Conservation (phyloP, 73 alveolate genomes). For the Breviolum minutum region DNA sequence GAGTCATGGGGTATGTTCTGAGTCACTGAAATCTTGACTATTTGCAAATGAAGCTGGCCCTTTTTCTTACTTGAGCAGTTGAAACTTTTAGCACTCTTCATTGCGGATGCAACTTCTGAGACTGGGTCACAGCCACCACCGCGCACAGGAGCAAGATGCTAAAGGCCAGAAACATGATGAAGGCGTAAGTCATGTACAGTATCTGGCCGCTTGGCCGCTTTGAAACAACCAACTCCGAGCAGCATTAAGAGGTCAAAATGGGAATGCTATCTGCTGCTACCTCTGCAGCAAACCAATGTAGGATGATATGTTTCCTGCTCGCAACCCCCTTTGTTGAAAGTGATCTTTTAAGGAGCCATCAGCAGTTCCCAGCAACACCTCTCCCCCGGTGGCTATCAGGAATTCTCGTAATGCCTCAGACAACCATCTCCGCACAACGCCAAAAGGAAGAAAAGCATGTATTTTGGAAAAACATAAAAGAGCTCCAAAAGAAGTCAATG, state of each 20-base stretch:
- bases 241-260: too few species aligned
- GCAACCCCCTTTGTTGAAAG: neutral
- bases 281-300: neutral
- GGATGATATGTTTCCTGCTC: neutral
- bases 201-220: neutral
- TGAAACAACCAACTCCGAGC: too few species aligned
- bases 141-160: slow-evolving; percentile 71
- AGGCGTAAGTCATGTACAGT: slow-evolving; percentile 56
- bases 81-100: neutral
- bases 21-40: too few species aligned
- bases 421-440: neutral
- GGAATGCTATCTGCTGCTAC: too few species aligned
- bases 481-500: neutral
- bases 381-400: slow-evolving; percentile 37
- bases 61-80: neutral
- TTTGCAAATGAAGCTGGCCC: neutral
- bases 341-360: too few species aligned
- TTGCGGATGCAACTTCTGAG: neutral
- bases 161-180: slow-evolving; percentile 45
- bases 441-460: neutral
- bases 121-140: neutral
- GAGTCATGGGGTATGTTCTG: too few species aligned
- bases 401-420: slow-evolving; percentile 35
- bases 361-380: neutral
- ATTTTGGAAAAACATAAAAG: neutral